Base-by-base conservation (phyloP, 768 basidiomycete genomes). In the Coprinopsis strossmayeri region DNA sequence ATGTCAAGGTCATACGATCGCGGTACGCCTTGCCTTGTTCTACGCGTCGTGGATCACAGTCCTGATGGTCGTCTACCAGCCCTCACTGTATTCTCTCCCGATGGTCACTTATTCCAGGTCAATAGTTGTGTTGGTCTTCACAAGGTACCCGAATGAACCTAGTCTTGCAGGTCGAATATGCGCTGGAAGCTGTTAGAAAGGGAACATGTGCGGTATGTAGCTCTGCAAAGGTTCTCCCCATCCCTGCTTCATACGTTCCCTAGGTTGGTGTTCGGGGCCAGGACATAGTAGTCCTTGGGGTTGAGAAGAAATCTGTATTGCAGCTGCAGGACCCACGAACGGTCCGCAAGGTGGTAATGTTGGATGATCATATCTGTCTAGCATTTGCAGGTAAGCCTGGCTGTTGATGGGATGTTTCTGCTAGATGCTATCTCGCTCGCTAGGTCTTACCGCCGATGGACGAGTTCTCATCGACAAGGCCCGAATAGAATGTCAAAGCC, bases 301-400 rank as follows among this genome's bases (percentile, higher is more conserved):
- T 98, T 25, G 96, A 99, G 77, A 98, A 98, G 88, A 98, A 97
- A 69, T 92, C 91, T 0, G 83, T 96, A 24, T 75, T 98, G 10
- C 96, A 99, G 67, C 78, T 99, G 15, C 96, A 99, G 73, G 96
- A 99, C 67, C 93, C 96, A 5, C 78, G 96, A 46, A 99, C 96
- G 1, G 94, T 98, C 13, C 77, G 96, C 46, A 99, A 99, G 67
- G 94, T 98, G 5, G 96, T 90, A 50, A 93, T 97, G 92, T 71
- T 99, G 45, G 96, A 99, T 63, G 96, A 99, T 62, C 96, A 99
- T 62, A 69, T 99, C 50, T 97, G 93, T 62, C 76, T 98, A 49
- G 96, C 94, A 15, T 99, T 99, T 70, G 93, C 96, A 52, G 96
- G 95, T 96, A 58, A 50, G 81, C 24, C 48, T 49, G 47, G 34